These are phyloP conservation scores for Dioscorea zingiberensis DNA, from an alignment of 106 monocot species.

Conservation along the genomic window DNA sequence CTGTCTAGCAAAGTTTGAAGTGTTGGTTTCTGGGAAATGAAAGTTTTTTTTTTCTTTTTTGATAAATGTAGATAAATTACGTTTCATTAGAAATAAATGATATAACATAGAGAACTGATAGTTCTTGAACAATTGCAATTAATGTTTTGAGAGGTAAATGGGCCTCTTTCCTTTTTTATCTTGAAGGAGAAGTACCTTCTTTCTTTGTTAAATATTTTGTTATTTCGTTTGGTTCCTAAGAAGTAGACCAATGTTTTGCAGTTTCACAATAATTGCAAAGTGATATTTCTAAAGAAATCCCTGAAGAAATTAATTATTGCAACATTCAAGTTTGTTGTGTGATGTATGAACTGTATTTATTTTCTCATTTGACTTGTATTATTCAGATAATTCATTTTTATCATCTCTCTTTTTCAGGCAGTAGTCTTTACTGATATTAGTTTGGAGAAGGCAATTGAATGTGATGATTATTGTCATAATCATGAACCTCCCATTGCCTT, in stretches of 20 bases:
- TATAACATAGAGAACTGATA: too few species aligned
- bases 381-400: neutral
- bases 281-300: neutral
- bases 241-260: neutral
- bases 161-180: too few species aligned
- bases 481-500: constrained; percentile 77
- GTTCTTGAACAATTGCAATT: too few species aligned
- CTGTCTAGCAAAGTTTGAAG: too few species aligned
- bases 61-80: too few species aligned
- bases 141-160: too few species aligned
- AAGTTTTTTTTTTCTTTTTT: too few species aligned
- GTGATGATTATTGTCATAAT: constrained; percentile 60
- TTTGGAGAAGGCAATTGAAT: constrained; percentile 67
- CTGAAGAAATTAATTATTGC: neutral
- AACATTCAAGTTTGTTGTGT: neutral
- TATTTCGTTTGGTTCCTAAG: too few species aligned
- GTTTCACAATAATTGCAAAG: neutral
- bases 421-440: constrained; percentile 78
- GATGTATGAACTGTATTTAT: neutral
- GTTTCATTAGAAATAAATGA: too few species aligned
- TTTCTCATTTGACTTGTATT: neutral
- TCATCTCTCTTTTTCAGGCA: constrained; percentile 30
- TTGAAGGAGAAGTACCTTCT: too few species aligned
- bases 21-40: too few species aligned
- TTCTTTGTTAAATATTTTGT: too few species aligned